A percentile compares a stretch with the other conserved stretches of the same genome.
phyloP scores from a whole-genome alignment of 2,329 filamentous ascomycete species.

The Penicillium sp. region DNA sequence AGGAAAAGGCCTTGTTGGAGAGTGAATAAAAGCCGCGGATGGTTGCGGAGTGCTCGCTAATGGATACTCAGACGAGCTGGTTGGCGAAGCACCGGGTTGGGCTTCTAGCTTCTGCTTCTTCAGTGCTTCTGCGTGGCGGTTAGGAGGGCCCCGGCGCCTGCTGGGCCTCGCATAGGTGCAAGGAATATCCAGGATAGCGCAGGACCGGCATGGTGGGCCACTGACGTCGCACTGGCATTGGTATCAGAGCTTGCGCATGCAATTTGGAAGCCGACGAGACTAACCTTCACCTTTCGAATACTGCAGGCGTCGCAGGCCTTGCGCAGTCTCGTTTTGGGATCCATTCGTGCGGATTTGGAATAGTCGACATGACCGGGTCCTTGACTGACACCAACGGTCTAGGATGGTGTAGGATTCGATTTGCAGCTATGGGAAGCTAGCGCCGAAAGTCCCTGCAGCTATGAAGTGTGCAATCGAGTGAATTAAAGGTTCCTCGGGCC shows the following conservation, averaged over 20 bases:
- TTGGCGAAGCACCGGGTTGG: constrained; percentile 33
- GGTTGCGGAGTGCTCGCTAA: constrained; percentile 35
- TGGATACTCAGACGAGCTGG: constrained; percentile 39
- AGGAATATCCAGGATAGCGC: constrained; percentile 60
- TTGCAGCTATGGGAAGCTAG: not conserved
- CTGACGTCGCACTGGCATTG: constrained; percentile 58
- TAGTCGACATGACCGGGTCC: constrained; percentile 20
- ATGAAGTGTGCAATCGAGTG: not conserved
- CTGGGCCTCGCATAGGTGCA: constrained; percentile 64
- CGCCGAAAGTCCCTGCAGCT: not conserved
- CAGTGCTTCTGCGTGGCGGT: constrained; percentile 62
- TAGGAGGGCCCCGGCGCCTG: constrained; percentile 61
- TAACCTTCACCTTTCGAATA: constrained; percentile 52
- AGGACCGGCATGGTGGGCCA: constrained; percentile 63
- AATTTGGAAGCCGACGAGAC: constrained; percentile 6
- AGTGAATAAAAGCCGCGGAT: constrained; percentile 8
- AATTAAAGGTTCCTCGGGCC: not conserved
- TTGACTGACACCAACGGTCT: constrained; percentile 10
- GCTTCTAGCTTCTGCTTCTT: constrained; percentile 55
- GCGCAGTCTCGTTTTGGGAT: constrained; percentile 42
- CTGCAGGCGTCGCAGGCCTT: constrained; percentile 54
- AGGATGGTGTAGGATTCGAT: not conserved
- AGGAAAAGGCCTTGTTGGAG: constrained; percentile 38
- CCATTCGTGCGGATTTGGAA: constrained; percentile 28
- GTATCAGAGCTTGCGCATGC: constrained; percentile 4